Evolutionary conservation across 2,329 filamentous ascomycete species (phyloP), one percentile per base, ranked within the genome.

Genomic region (Alternaria conjuncta): DNA sequence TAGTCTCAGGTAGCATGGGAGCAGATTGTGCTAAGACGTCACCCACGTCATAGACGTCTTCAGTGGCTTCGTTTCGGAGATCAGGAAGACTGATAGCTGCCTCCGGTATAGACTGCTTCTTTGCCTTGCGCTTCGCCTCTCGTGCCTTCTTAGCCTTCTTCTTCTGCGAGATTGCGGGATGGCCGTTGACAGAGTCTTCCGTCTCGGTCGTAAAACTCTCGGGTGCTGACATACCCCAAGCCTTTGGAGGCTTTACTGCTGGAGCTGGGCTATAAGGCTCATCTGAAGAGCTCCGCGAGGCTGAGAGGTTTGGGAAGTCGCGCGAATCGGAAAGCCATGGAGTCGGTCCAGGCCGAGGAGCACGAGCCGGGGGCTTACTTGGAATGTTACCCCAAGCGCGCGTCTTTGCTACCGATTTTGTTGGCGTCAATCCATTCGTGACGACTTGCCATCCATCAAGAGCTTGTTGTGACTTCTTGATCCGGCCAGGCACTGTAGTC

Each of bases 61-160:
- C 28, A 18, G 28, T 23, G 11, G 13, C 18, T 32, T 55, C 41
- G 21, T 18, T 15, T 12, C 11, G 25, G 21, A 44, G 12, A 15
- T 41, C 21, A 12, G 26, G 10, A 45, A 23, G 13, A 28, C 46
- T 45, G 6, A 15, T 12, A 13, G 18, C 28, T 12, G 57, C 47
- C 13, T 63, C 63, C 36, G 51, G 11, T 2, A 45, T 54, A 15
- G 46, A 36, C 5, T 57, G 18, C 58, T 71, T 72, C 55, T 70
- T 75, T 30, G 65, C 66, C 44, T 75, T 77, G 12, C 68, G 69
- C 44, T 68, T 66, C 6, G 62, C 47, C 56, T 66, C 65, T 21
- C 65, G 67, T 45, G 54, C 41, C 32, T 68, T 66, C 63, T 76
- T 77, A 45, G 73, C 73, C 15, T 64, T 63, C 63, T 71, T 75